phyloP scores from a whole-genome alignment of 2,329 filamentous ascomycete genomes.

The Corynespora cassiicola region DNA sequence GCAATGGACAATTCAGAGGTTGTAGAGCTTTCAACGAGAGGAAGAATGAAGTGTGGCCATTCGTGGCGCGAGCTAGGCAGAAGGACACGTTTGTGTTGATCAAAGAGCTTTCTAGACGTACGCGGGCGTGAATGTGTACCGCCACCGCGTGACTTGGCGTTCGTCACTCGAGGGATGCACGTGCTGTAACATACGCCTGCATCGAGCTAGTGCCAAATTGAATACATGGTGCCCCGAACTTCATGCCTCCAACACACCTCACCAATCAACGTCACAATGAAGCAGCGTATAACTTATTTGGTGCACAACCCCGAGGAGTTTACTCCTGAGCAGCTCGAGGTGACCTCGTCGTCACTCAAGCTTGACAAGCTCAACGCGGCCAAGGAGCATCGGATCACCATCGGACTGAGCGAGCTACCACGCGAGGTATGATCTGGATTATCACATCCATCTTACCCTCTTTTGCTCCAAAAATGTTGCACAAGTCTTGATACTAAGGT shows the following conservation, averaged over 20 bases:
- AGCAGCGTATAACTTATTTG: slow-evolving; percentile 77
- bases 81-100: slow-evolving; percentile 36
- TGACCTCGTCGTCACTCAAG: slow-evolving; percentile 61
- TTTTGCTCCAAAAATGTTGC: no score
- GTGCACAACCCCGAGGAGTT: slow-evolving; percentile 71
- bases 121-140: not conserved
- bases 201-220: slow-evolving; percentile 7
- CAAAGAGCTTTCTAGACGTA: slow-evolving; percentile 17
- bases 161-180: slow-evolving; percentile 19
- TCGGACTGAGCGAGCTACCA: slow-evolving; percentile 77
- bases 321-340: slow-evolving; percentile 67
- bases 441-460: not conserved
- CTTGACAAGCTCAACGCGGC: slow-evolving; percentile 69
- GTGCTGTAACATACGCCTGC: slow-evolving; percentile 5
- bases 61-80: slow-evolving; percentile 25
- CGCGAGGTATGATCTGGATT: slow-evolving; percentile 56
- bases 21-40: not conserved
- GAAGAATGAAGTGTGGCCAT: slow-evolving; percentile 3
- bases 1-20: not conserved
- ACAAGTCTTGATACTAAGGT: slow-evolving; percentile 13
- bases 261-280: slow-evolving; percentile 56
- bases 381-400: slow-evolving; percentile 80
- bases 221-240: slow-evolving; percentile 8
- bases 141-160: slow-evolving; percentile 16
- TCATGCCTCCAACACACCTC: slow-evolving; percentile 13